These are phyloP conservation scores for Lophium mytilinum DNA, from an alignment of 495 filamentous ascomycete species.

Conservation along the genomic window DNA sequence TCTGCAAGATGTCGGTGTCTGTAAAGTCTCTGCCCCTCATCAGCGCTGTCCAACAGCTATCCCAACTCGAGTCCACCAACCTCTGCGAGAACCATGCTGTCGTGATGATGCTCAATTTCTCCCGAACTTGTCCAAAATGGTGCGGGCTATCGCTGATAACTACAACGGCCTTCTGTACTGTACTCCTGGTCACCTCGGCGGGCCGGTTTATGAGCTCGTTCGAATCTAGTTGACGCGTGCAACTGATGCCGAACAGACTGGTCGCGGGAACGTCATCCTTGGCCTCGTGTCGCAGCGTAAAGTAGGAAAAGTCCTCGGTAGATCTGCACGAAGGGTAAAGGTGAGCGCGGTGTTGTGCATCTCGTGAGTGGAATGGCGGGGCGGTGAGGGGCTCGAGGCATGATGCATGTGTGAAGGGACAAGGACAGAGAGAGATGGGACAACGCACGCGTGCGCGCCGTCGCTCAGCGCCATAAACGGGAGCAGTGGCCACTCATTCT, in stretches of 20 bases:
- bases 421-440: slow-evolving; percentile 1
- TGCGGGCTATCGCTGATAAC: slow-evolving; percentile 82
- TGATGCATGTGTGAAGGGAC: neutral
- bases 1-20: slow-evolving; percentile 64
- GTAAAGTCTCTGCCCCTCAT: slow-evolving; percentile 51
- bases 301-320: slow-evolving; percentile 95
- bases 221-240: slow-evolving; percentile 83
- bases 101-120: slow-evolving; percentile 81
- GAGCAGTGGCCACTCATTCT: slow-evolving; percentile 86
- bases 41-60: neutral
- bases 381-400: too few relatives aligned
- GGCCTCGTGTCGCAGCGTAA: slow-evolving; percentile 72
- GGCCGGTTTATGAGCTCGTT: slow-evolving; percentile 66
- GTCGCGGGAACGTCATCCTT: slow-evolving; percentile 53
- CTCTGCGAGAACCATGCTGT: slow-evolving; percentile 94
- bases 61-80: slow-evolving; percentile 44
- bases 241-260: slow-evolving; percentile 92
- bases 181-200: slow-evolving; percentile 85
- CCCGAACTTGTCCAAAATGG: slow-evolving; percentile 49
- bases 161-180: slow-evolving; percentile 97
- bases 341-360: too few relatives aligned
- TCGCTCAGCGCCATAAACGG: slow-evolving; percentile 98
- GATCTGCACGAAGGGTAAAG: slow-evolving; percentile 41
- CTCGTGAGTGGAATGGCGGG: too few relatives aligned
- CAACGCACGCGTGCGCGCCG: slow-evolving; percentile 80